phyloP scores from a whole-genome alignment of 2,329 filamentous ascomycete genomes.

The Fusarium proliferatum region DNA sequence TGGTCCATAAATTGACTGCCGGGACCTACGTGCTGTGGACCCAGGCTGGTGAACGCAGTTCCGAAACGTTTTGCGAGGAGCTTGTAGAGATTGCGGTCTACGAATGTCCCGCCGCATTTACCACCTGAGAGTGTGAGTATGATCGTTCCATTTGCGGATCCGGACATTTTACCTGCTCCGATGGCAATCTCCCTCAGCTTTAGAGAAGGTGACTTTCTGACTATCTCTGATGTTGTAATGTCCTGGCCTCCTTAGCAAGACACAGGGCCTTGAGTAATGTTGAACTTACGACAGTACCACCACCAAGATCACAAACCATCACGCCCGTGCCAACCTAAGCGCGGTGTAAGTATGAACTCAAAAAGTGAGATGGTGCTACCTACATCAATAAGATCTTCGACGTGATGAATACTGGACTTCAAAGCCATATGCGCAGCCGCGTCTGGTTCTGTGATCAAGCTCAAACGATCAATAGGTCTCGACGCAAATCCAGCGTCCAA shows the following conservation, averaged over 20 bases:
- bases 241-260: neutral
- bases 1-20: neutral
- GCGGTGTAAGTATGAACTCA: neutral
- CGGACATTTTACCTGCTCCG: neutral
- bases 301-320: neutral
- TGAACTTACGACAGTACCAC: neutral
- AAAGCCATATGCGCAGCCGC: neutral
- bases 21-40: neutral
- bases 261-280: fast-evolving
- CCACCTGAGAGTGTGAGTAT: neutral
- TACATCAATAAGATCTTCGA: neutral
- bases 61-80: neutral
- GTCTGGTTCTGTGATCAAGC: neutral
- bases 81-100: neutral
- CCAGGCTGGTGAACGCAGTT: neutral
- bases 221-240: neutral
- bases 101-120: neutral
- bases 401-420: neutral
- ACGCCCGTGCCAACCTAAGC: neutral
- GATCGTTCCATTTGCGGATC: fast-evolving
- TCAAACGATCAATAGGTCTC: neutral
- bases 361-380: neutral
- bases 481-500: neutral
- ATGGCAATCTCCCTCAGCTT: neutral
- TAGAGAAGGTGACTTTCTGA: neutral